Conservation (phyloP, 768 basidiomycete genomes). For the Suillus ampliporus region DNA sequence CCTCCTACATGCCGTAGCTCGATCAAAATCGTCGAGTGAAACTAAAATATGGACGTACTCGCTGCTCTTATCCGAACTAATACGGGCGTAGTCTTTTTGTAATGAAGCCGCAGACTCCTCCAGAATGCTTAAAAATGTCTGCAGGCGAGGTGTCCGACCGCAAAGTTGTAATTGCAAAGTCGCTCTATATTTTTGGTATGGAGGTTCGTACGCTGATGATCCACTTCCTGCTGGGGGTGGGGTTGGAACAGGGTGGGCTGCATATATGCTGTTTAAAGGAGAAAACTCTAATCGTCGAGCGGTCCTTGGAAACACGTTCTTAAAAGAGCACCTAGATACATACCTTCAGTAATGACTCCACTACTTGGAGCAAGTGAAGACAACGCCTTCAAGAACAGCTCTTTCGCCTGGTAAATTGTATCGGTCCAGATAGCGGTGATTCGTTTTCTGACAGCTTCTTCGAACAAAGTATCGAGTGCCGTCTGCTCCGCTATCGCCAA, state of each 20-base stretch:
- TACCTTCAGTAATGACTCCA: not conserved
- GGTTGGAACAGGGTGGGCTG: conserved; percentile 53
- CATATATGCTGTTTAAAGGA: conserved; percentile 63
- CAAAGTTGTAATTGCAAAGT: conserved; percentile 66
- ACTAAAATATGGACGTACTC: conserved; percentile 42
- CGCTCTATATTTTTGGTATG: conserved; percentile 68
- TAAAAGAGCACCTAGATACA: not conserved
- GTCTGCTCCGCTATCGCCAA: conserved; percentile 55
- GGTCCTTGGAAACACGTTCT: not conserved
- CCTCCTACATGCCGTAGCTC: conserved; percentile 34
- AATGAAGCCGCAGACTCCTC: conserved; percentile 65
- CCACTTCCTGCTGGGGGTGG: conserved; percentile 45
- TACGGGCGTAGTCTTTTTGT: conserved; percentile 60
- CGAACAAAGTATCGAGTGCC: conserved; percentile 51
- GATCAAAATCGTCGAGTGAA: conserved; percentile 2
- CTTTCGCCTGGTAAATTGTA: conserved; percentile 49
- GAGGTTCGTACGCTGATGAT: conserved; percentile 41
- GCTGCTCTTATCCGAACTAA: conserved; percentile 46
- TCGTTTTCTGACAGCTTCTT: conserved; percentile 58
- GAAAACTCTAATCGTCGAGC: conserved; percentile 47
- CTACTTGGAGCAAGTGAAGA: conserved; percentile 16
- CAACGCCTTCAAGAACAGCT: conserved; percentile 52
- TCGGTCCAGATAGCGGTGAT: conserved; percentile 64
- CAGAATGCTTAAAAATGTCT: conserved; percentile 59
- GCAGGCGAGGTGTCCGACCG: conserved; percentile 66